Conservation (phyloP, 2,329 filamentous ascomycete genomes). For the Colletotrichum sp. region DNA sequence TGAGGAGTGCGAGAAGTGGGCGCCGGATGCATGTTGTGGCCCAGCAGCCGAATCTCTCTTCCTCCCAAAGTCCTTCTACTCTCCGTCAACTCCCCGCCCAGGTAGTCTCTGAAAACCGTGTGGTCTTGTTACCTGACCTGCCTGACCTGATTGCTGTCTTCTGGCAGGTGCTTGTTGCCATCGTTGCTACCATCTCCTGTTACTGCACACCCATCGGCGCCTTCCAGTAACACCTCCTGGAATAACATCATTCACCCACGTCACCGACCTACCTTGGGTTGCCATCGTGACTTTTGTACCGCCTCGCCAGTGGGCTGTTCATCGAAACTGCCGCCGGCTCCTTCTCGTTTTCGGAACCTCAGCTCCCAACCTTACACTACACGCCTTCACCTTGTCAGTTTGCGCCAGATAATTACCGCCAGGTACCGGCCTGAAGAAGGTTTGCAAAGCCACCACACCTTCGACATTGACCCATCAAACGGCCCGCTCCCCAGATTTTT, state of each 20-base stretch:
- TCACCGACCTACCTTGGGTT: not conserved
- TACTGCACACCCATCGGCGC: not conserved
- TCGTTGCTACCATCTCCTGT: not conserved
- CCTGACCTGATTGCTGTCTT: not conserved
- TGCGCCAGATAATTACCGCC: not conserved
- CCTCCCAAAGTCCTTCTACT: not conserved
- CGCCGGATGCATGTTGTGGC: not conserved
- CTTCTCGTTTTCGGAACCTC: not conserved
- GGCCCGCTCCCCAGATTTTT: not conserved
- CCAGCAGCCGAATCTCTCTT: not conserved
- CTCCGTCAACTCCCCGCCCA: not conserved
- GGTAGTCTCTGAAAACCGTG: too few relatives aligned
- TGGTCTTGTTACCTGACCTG: too few relatives aligned
- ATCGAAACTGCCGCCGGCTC: not conserved
- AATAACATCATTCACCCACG: not conserved
- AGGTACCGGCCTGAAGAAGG: not conserved
- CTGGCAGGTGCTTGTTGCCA: not conserved
- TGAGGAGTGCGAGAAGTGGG: not conserved
- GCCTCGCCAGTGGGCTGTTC: not conserved
- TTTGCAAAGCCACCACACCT: not conserved
- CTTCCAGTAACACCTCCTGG: not conserved
- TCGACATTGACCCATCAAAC: not conserved
- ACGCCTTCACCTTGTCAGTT: not conserved
- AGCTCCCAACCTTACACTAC: not conserved
- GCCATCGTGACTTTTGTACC: not conserved